Evolutionary conservation across 2,329 filamentous ascomycete genomes (phyloP).

Genomic region (Paecilomyces formosus): DNA sequence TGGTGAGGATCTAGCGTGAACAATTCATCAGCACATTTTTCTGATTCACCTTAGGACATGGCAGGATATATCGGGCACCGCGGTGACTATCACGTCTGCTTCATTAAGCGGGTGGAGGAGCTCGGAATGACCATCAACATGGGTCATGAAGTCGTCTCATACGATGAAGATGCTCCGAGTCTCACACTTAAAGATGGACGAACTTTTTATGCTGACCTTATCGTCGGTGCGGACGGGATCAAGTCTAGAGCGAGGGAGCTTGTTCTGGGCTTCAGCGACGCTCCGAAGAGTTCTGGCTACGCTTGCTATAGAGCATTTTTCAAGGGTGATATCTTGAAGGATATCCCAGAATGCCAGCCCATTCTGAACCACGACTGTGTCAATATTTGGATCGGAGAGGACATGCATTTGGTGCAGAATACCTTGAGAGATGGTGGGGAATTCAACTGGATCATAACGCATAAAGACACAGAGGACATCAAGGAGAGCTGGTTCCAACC

Average conservation of each 20-base stretch:
- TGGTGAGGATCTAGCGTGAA: not conserved
- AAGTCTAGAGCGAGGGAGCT: slow-evolving; percentile 11
- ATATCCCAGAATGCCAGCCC: slow-evolving; percentile 16
- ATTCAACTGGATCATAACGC: slow-evolving; percentile 49
- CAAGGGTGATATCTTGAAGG: slow-evolving; percentile 5
- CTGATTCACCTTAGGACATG: slow-evolving; percentile 1
- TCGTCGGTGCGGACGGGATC: slow-evolving; percentile 14
- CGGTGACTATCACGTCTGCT: slow-evolving; percentile 5
- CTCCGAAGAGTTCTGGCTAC: slow-evolving; percentile 4
- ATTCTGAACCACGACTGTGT: slow-evolving; percentile 45
- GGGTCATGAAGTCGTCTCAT: slow-evolving; percentile 6
- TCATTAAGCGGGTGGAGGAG: slow-evolving; percentile 3
- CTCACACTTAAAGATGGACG: slow-evolving; percentile 6
- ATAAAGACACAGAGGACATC: slow-evolving; percentile 28
- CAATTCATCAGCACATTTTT: too few relatives aligned
- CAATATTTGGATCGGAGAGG: slow-evolving; percentile 40
- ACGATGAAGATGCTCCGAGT: slow-evolving; percentile 11
- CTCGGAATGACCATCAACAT: slow-evolving; percentile 4
- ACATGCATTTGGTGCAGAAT: slow-evolving; percentile 39
- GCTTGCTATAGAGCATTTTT: slow-evolving; percentile 5
- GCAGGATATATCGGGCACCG: slow-evolving; percentile 5
- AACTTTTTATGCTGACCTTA: slow-evolving; percentile 10
- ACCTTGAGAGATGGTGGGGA: slow-evolving; percentile 45
- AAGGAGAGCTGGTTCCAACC: slow-evolving; percentile 6
- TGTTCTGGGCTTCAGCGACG: slow-evolving; percentile 7